Evolutionary conservation across 345 rosid species (phyloP).

Genomic region (Sisymbrium irio): DNA sequence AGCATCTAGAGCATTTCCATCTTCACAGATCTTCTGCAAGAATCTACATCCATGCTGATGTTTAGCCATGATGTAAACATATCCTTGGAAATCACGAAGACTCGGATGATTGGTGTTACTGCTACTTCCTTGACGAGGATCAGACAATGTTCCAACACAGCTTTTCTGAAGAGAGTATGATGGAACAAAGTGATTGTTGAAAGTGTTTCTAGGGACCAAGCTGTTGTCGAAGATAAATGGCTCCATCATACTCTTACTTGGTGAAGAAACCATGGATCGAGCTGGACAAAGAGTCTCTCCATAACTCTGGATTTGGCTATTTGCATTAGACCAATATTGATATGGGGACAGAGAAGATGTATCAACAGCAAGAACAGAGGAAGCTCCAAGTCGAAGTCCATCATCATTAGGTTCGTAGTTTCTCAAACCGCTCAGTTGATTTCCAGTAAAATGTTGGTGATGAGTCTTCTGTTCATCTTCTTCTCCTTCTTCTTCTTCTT

Average conservation of each 20-base stretch:
- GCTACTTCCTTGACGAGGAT: conserved; percentile 12
- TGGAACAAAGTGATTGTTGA: conserved; percentile 24
- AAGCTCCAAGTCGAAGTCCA: conserved; percentile 16
- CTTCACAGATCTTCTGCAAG: conserved; percentile 41
- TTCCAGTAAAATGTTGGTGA: neutral
- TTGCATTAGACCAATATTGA: too few relatives aligned
- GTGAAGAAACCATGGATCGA: conserved; percentile 21
- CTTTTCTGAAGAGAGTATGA: conserved; percentile 10
- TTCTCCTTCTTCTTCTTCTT: neutral
- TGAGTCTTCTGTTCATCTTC: neutral
- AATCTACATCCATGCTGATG: conserved; percentile 53
- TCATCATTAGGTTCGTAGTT: neutral
- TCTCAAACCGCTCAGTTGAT: neutral
- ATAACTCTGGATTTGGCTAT: neutral
- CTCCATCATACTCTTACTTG: conserved; percentile 6
- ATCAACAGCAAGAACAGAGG: conserved; percentile 4
- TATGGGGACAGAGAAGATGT: neutral
- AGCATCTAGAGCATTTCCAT: conserved; percentile 41
- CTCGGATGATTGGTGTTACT: neutral
- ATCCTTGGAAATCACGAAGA: conserved; percentile 31
- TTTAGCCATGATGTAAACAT: conserved; percentile 42
- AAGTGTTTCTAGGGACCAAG: conserved; percentile 16
- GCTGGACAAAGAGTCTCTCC: neutral
- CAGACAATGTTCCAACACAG: conserved; percentile 6
- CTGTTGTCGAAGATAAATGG: conserved; percentile 18